Conservation (phyloP, 192 early-diverging fungal species). For the Helicostylum pulchrum region DNA sequence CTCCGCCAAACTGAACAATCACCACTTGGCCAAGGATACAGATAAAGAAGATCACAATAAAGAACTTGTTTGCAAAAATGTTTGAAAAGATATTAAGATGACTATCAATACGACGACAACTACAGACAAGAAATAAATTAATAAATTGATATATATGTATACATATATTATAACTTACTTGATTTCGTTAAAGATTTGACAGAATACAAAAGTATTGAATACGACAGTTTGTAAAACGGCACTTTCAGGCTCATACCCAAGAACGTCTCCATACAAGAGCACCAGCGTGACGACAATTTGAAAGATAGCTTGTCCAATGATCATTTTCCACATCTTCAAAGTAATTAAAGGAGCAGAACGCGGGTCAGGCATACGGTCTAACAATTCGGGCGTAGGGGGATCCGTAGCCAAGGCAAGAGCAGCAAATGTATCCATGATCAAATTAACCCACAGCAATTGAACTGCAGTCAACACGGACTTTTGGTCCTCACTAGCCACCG, state of each 20-base stretch:
- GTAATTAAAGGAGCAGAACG: slow-evolving; percentile 79
- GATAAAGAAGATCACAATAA: slow-evolving; percentile 74
- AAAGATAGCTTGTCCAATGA: slow-evolving; percentile 86
- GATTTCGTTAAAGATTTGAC: slow-evolving; percentile 90
- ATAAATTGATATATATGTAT: not conserved
- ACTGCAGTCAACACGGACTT: slow-evolving; percentile 89
- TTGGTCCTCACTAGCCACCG: slow-evolving; percentile 59
- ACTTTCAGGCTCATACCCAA: slow-evolving; percentile 43
- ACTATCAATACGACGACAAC: slow-evolving; percentile 69
- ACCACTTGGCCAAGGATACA: slow-evolving; percentile 77
- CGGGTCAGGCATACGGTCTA: slow-evolving; percentile 83
- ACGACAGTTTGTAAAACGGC: slow-evolving; percentile 69
- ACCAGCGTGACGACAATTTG: slow-evolving; percentile 83
- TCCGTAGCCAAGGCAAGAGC: slow-evolving; percentile 97
- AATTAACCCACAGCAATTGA: slow-evolving; percentile 97
- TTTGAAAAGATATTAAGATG: slow-evolving; percentile 86
- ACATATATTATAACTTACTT: slow-evolving; percentile 46
- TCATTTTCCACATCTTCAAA: slow-evolving; percentile 95
- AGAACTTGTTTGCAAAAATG: slow-evolving; percentile 75
- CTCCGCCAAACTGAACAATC: slow-evolving; percentile 87
- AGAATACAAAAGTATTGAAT: slow-evolving; percentile 92
- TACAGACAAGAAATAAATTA: slow-evolving; percentile 19
- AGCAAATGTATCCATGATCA: slow-evolving; percentile 99
- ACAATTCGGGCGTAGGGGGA: slow-evolving; percentile 74
- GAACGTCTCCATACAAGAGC: slow-evolving; percentile 63